Evolutionary conservation across 225 moss, liverwort and hornwort species (phyloP), one percentile per base, ranked within the genome.

Genomic region (Sphagnum contortum): DNA sequence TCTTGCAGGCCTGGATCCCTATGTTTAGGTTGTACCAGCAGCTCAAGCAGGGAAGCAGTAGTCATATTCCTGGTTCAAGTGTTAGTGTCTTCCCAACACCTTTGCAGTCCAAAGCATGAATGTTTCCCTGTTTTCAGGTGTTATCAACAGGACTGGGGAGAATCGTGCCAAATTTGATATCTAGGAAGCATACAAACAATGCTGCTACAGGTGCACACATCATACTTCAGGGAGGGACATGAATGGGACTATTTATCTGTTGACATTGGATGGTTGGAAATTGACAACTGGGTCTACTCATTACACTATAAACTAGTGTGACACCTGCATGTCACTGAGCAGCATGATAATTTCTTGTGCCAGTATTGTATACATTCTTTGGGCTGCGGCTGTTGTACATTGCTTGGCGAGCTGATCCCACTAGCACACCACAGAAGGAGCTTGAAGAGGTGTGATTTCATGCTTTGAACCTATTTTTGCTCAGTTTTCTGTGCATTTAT

Each of bases 351-450:
- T 29, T 55, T 81, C 49, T 74, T 44, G 57, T 50, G 70, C 50
- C 85, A 98, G 98, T 91, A 48, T 87, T 98, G 12, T 98, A 98
- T 65, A 93, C 91, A 48, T 93, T 98, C 79, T 98, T 98, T 70
- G 98, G 98, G 62, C 72, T 83, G 49, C 98, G 98, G 45, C 73
- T 98, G 55, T 84, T 98, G 3, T 93, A 91, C 59, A 89, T 98
- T 60, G 98, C 98, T 10, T 98, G 91, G 89, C 79, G 70, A 73
- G 83, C 98, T 69, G 91, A 80, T 74, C 82, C 90, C 56, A 80
- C 82, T 47, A 89, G 79, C 64, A 79, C 93, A 65, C 91, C 98
- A 8, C 93, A 98, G 66, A 98, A 93, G 73, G 98, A 98, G 71
- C 83, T 98, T 62, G 98, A 98, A 77, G 98, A 98, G 89, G 96